phyloP scores from a whole-genome alignment of 768 basidiomycete genomes.

The Tylopilus intermedius region DNA sequence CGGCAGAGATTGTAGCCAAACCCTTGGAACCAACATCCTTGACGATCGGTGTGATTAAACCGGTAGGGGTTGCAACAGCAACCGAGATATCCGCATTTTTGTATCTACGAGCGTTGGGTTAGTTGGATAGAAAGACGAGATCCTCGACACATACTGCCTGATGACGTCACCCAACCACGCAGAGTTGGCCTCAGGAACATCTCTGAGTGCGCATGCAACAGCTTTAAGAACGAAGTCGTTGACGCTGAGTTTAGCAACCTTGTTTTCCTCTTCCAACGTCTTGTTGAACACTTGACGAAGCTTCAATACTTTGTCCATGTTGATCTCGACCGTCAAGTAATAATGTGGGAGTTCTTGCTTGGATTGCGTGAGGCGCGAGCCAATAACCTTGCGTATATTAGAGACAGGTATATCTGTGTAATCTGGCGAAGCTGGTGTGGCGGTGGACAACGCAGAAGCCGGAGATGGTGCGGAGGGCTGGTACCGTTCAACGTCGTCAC shows the following conservation, averaged over 20 bases:
- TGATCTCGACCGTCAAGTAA: constrained; percentile 90
- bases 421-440: constrained; percentile 54
- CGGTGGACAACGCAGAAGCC: constrained; percentile 39
- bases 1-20: constrained; percentile 85
- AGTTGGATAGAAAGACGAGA: neutral
- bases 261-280: constrained; percentile 79
- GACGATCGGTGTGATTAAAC: constrained; percentile 95
- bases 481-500: constrained; percentile 91
- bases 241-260: constrained; percentile 88
- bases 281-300: constrained; percentile 95
- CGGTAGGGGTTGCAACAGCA: constrained; percentile 92
- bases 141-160: constrained; percentile 63
- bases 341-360: constrained; percentile 97
- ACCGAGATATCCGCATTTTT: constrained; percentile 96
- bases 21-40: constrained; percentile 92
- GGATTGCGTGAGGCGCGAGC: constrained; percentile 81
- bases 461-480: constrained; percentile 48
- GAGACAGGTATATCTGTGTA: constrained; percentile 88
- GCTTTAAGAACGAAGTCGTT: constrained; percentile 99
- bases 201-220: constrained; percentile 80
- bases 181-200: constrained; percentile 97
- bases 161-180: constrained; percentile 97
- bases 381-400: constrained; percentile 95
- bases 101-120: constrained; percentile 49
- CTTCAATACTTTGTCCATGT: constrained; percentile 95